Percentiles rank a stretch among this genome's conserved stretches.
Conservation (phyloP, 2,329 filamentous ascomycete genomes). For the Stagonosporopsis cucurbitacearum region DNA sequence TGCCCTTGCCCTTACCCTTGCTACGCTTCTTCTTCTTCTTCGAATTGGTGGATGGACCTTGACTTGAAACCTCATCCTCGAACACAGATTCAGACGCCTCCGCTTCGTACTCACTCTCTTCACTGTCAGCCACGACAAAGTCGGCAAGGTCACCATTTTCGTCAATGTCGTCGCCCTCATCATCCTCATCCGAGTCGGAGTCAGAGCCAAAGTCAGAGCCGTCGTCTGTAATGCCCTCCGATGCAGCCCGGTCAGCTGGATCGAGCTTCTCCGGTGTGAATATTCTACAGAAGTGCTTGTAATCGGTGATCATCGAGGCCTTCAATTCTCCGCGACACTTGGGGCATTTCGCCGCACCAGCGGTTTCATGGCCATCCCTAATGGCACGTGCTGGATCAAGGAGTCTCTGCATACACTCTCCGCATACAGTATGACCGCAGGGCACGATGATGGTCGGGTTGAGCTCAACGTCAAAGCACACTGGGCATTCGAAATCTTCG, state of each 20-base stretch:
- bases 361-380: conserved; percentile 62
- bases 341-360: conserved; percentile 70
- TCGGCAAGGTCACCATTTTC: conserved; percentile 52
- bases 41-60: conserved; percentile 42
- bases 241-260: conserved; percentile 7
- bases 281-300: conserved; percentile 73
- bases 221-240: conserved; percentile 25
- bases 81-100: conserved; percentile 2
- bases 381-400: conserved; percentile 65
- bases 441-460: conserved; percentile 81
- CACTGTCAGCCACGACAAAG: conserved; percentile 63
- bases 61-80: conserved; percentile 16
- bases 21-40: conserved; percentile 39
- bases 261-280: conserved; percentile 65
- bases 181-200: conserved; percentile 46
- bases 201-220: conserved; percentile 43
- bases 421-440: conserved; percentile 82
- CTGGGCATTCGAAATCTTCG: conserved; percentile 76
- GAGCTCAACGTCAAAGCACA: conserved; percentile 77
- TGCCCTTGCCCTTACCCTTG: conserved; percentile 56
- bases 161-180: conserved; percentile 49
- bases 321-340: conserved; percentile 74
- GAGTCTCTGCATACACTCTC: conserved; percentile 75
- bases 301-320: conserved; percentile 74
- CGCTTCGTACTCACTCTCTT: conserved; percentile 27